Percentiles rank a stretch among this genome's conserved stretches.
Conservation (phyloP, 805 yeast species). For the Ogataea saltuana region DNA sequence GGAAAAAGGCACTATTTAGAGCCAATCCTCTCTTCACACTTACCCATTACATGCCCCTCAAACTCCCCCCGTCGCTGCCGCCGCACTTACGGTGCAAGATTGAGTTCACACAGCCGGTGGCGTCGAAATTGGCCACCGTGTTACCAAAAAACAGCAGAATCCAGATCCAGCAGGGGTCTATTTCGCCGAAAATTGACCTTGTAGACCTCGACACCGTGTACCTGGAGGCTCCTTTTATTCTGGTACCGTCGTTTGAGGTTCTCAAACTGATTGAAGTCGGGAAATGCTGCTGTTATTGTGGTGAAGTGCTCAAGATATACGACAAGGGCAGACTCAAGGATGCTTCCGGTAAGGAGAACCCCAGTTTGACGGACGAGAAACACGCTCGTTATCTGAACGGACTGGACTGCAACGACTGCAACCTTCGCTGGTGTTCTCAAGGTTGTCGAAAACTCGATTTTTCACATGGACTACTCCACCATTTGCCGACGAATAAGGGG, state of each 20-base stretch:
- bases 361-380: slow-evolving; percentile 24
- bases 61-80: slow-evolving; percentile 19
- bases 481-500: slow-evolving; percentile 33
- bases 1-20: too few relatives aligned
- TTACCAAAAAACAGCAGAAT: slow-evolving; percentile 18
- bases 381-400: slow-evolving; percentile 33
- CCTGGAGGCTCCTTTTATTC: slow-evolving; percentile 34
- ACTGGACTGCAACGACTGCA: slow-evolving; percentile 34
- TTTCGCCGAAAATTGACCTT: slow-evolving; percentile 12
- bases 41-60: slow-evolving; percentile 12
- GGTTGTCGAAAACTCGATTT: slow-evolving; percentile 31
- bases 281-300: slow-evolving; percentile 36
- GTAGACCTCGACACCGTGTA: slow-evolving; percentile 24
- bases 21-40: too few relatives aligned
- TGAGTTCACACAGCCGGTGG: background rate
- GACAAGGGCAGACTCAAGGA: slow-evolving; percentile 33
- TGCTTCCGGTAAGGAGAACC: slow-evolving; percentile 9
- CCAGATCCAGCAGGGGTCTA: slow-evolving; percentile 10
- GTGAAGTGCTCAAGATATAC: slow-evolving; percentile 34
- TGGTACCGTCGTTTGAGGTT: slow-evolving; percentile 30
- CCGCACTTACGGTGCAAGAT: background rate
- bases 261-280: slow-evolving; percentile 30
- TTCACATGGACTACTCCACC: slow-evolving; percentile 28
- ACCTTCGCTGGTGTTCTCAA: slow-evolving; percentile 33
- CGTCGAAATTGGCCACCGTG: slow-evolving; percentile 1